Conservation (phyloP, 192 early-diverging fungal genomes). For the Coemansia sp. region DNA sequence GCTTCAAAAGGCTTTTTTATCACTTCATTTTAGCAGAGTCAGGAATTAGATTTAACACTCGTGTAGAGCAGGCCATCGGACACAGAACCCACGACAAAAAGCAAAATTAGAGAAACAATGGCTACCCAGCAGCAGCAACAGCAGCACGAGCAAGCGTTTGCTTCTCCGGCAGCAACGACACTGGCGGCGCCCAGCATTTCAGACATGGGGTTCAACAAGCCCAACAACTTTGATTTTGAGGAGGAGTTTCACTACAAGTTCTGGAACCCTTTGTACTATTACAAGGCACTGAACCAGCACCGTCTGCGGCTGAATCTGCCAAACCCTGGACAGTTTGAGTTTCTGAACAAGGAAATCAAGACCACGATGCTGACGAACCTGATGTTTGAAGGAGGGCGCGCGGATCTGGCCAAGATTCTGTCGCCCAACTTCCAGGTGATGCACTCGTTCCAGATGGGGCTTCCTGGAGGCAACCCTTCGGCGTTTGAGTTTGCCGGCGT, state of each 20-base stretch:
- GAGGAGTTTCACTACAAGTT: conserved; percentile 56
- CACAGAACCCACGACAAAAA: neutral
- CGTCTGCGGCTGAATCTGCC: conserved; percentile 47
- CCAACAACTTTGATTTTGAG: conserved; percentile 25
- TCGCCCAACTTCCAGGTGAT: conserved; percentile 93
- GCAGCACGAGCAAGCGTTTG: neutral
- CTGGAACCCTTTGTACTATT: conserved; percentile 54
- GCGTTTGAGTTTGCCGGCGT: conserved; percentile 91
- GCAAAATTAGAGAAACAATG: conserved; percentile 15
- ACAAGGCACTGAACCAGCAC: conserved; percentile 50
- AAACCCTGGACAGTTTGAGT: conserved; percentile 51
- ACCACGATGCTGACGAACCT: conserved; percentile 81
- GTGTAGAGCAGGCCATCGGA: neutral
- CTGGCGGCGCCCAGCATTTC: conserved; percentile 19
- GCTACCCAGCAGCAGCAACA: conserved; percentile 23
- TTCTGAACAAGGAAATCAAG: conserved; percentile 45
- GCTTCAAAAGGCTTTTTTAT: neutral
- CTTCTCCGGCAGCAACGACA: conserved; percentile 7
- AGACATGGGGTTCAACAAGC: conserved; percentile 27
- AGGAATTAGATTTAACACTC: neutral
- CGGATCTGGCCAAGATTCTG: conserved; percentile 90
- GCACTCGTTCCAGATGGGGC: conserved; percentile 88
- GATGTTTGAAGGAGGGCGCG: conserved; percentile 92
- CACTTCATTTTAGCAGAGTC: neutral
- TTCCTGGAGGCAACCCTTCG: conserved; percentile 69